These are phyloP conservation scores for Ophiostoma pallidulum DNA, from an alignment of 2,329 filamentous ascomycete species.

Conservation along the genomic window DNA sequence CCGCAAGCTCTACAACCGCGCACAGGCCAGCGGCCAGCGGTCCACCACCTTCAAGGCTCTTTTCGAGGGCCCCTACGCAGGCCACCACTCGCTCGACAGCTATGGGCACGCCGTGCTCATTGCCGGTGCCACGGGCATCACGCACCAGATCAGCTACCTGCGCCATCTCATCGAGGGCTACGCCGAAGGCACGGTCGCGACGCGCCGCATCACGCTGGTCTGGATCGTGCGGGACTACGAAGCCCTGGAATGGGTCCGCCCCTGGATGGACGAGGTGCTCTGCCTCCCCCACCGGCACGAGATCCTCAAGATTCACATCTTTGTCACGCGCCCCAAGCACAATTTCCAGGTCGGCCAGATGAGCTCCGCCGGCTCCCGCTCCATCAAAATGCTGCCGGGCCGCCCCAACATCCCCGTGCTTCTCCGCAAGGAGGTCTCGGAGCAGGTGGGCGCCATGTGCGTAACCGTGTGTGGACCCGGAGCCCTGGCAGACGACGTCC, in stretches of 20 bases:
- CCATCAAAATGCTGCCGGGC: conserved; percentile 86
- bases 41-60: conserved; percentile 59
- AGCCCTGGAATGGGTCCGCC: conserved; percentile 84
- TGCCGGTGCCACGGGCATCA: conserved; percentile 89
- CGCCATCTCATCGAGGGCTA: conserved; percentile 64
- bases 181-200: conserved; percentile 63
- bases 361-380: conserved; percentile 56
- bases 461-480: conserved; percentile 75
- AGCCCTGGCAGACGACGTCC: conserved; percentile 64
- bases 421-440: conserved; percentile 70
- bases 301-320: conserved; percentile 76
- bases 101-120: conserved; percentile 89
- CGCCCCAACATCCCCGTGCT: conserved; percentile 73
- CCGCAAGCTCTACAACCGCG: conserved; percentile 65
- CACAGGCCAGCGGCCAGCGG: conserved; percentile 41
- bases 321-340: conserved; percentile 79
- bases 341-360: conserved; percentile 56
- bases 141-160: conserved; percentile 85
- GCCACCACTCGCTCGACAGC: conserved; percentile 75
- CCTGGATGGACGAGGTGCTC: conserved; percentile 70
- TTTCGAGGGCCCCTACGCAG: conserved; percentile 83
- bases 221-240: conserved; percentile 91
- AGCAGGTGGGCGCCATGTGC: conserved; percentile 79
- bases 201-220: conserved; percentile 70
- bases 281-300: conserved; percentile 72